Conservation (phyloP, 2,329 filamentous ascomycete genomes). For the Aspergillus sp. region DNA sequence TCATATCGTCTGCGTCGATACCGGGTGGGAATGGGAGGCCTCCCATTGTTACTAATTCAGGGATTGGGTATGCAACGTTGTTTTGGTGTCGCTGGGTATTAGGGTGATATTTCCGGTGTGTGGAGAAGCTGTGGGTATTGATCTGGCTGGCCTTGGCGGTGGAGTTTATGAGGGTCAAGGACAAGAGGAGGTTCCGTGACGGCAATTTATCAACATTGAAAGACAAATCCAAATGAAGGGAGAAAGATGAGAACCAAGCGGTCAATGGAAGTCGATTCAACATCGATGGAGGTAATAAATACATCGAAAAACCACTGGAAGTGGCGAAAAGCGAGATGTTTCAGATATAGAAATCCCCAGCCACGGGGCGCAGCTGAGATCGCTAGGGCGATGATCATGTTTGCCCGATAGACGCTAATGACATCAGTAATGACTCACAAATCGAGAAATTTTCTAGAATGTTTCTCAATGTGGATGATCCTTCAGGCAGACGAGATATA, state of each 20-base stretch:
- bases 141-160: no score
- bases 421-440: neutral
- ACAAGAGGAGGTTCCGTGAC: no score
- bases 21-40: slow-evolving; percentile 2
- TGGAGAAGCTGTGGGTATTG: no score
- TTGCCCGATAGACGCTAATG: neutral
- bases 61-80: neutral
- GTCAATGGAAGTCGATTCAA: neutral
- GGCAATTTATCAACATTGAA: no score
- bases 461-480: neutral
- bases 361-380: neutral
- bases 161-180: no score
- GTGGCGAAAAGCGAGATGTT: neutral
- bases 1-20: neutral
- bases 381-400: neutral
- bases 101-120: no score
- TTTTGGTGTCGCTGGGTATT: no score
- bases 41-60: neutral
- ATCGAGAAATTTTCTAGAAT: neutral
- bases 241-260: no score
- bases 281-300: neutral
- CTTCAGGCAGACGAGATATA: neutral
- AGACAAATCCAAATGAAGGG: no score
- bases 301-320: neutral
- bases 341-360: neutral